phyloP scores from a whole-genome alignment of 169 alveolate genomes.

The Plasmodium gallinaceum region DNA sequence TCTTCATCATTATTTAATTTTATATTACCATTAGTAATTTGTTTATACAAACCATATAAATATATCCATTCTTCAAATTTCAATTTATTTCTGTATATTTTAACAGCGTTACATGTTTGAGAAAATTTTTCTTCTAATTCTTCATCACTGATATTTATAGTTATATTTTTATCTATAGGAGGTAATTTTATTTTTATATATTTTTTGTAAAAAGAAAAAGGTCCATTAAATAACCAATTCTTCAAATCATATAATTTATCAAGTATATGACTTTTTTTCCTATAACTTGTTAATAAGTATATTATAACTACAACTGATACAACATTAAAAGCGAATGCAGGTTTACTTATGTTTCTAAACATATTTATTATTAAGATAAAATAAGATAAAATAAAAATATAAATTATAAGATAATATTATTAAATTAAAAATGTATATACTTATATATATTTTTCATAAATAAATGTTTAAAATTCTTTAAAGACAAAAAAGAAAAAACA shows the following conservation, averaged over 20 bases:
- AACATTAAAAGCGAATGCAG: constrained; percentile 16
- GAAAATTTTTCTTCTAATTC: constrained; percentile 47
- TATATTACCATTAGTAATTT: constrained; percentile 18
- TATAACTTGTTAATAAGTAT: constrained; percentile 5
- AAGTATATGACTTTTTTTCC: not conserved
- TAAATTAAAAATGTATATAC: no score
- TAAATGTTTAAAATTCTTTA: no score
- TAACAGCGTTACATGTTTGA: constrained; percentile 40
- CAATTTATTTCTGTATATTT: constrained; percentile 10
- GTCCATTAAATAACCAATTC: constrained; percentile 7
- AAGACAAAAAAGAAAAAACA: no score
- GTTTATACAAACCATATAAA: constrained; percentile 55
- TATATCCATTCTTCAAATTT: constrained; percentile 45
- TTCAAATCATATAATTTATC: not conserved
- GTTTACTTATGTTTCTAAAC: not conserved
- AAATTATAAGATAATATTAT: no score
- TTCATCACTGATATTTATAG: constrained; percentile 27
- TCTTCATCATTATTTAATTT: not conserved
- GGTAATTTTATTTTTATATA: constrained; percentile 18
- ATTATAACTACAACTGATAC: not conserved
- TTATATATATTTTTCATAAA: no score
- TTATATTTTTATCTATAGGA: constrained; percentile 16
- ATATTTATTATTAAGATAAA: not conserved
- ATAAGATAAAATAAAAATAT: not conserved
- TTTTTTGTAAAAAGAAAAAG: not conserved